Evolutionary conservation across 2,329 filamentous ascomycete genomes (phyloP).

Genomic region (Coniochaeta sp.): DNA sequence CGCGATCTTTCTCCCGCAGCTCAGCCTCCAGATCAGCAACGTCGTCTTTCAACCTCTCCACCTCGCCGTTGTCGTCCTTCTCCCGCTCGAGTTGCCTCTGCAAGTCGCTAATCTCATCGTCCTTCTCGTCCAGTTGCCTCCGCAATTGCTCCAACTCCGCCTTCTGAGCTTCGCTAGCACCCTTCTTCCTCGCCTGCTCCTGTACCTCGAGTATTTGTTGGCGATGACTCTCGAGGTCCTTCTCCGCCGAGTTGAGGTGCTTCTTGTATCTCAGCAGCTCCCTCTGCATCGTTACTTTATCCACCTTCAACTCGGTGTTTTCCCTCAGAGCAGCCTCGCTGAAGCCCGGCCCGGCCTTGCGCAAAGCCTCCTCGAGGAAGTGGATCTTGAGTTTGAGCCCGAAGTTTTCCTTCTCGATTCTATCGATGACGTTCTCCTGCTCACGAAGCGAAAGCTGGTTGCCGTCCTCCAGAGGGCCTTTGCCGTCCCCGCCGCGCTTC

Average conservation of each 20-base stretch:
- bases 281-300: conserved; percentile 80
- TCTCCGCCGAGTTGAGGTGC: conserved; percentile 72
- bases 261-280: conserved; percentile 86
- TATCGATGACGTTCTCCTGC: conserved; percentile 91
- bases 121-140: conserved; percentile 48
- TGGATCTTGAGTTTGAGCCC: conserved; percentile 95
- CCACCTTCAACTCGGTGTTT: conserved; percentile 93
- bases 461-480: conserved; percentile 70
- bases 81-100: conserved; percentile 51
- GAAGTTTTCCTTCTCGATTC: conserved; percentile 98
- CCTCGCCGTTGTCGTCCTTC: conserved; percentile 48
- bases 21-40: conserved; percentile 71
- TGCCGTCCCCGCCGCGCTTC: conserved; percentile 52
- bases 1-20: conserved; percentile 66
- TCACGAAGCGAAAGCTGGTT: conserved; percentile 89
- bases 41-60: conserved; percentile 64
- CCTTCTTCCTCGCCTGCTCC: conserved; percentile 70
- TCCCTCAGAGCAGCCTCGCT: conserved; percentile 85
- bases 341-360: conserved; percentile 82
- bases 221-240: conserved; percentile 77
- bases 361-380: conserved; percentile 85
- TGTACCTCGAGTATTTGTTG: conserved; percentile 77
- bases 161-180: conserved; percentile 63
- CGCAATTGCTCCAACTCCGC: conserved; percentile 53
- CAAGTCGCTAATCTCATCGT: conserved; percentile 54